Evolutionary conservation across 1,139 yeast species (phyloP).

Genomic region (Blastobotrys illinoisensis): DNA sequence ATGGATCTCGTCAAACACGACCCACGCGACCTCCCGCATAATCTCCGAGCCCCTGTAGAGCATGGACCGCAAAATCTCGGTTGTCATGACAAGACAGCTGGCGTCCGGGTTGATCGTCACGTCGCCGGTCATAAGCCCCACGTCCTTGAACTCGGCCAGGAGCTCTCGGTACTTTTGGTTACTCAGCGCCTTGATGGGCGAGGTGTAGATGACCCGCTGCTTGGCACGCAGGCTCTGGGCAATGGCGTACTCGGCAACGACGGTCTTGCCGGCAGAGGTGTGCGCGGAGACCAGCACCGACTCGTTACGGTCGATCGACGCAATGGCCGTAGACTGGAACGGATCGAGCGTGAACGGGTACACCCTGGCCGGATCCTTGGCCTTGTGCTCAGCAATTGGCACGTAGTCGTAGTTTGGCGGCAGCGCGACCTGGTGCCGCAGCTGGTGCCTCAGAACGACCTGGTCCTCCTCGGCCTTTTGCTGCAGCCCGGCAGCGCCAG

Average conservation of each 20-base stretch:
- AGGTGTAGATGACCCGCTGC: slow-evolving; percentile 92
- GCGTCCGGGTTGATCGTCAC: slow-evolving; percentile 97
- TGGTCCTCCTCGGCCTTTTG: slow-evolving; percentile 41
- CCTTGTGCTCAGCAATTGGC: slow-evolving; percentile 83
- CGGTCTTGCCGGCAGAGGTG: slow-evolving; percentile 98
- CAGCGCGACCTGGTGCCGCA: slow-evolving; percentile 94
- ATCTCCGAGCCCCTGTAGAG: slow-evolving; percentile 90
- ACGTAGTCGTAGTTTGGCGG: slow-evolving; percentile 86
- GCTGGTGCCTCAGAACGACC: slow-evolving; percentile 81
- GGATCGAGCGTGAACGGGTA: slow-evolving; percentile 94
- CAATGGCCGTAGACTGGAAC: slow-evolving; percentile 91
- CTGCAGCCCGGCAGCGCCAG: slow-evolving; percentile 67
- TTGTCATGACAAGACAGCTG: slow-evolving; percentile 95
- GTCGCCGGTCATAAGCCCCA: slow-evolving; percentile 97
- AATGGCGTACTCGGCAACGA: slow-evolving; percentile 97
- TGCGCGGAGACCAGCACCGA: slow-evolving; percentile 98
- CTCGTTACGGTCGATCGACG: slow-evolving; percentile 89
- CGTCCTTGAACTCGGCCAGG: slow-evolving; percentile 78
- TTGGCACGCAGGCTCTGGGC: slow-evolving; percentile 88
- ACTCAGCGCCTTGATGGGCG: slow-evolving; percentile 94
- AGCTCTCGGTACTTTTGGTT: slow-evolving; percentile 95
- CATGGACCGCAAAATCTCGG: slow-evolving; percentile 91
- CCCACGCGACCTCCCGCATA: slow-evolving; percentile 96
- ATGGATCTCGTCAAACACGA: slow-evolving; percentile 92
- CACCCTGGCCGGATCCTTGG: slow-evolving; percentile 56